Evolutionary conservation across 805 yeast genomes (phyloP).

Genomic region (Schizosaccharomyces osmophilus): DNA sequence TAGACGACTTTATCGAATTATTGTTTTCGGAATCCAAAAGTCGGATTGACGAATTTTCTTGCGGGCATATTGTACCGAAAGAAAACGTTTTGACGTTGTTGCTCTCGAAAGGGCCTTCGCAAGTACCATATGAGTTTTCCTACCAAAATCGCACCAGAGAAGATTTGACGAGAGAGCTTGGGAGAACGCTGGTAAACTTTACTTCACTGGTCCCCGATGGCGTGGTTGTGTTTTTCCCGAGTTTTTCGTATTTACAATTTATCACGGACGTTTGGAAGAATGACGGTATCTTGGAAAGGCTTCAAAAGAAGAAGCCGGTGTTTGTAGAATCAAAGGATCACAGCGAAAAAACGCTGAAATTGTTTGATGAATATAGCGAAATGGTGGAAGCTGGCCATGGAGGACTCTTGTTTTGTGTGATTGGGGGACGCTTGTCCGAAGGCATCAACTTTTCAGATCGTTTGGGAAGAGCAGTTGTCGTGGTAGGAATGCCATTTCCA

Average conservation of each 20-base stretch:
- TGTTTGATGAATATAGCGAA: slow-evolving; percentile 2
- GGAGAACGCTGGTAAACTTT: slow-evolving; percentile 23
- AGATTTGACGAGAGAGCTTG: slow-evolving; percentile 25
- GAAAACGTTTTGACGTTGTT: slow-evolving; percentile 40
- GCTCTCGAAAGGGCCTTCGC: slow-evolving; percentile 14
- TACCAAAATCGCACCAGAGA: slow-evolving; percentile 33
- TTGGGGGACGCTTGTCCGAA: slow-evolving; percentile 80
- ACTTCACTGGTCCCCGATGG: slow-evolving; percentile 38
- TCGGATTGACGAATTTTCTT: slow-evolving; percentile 31
- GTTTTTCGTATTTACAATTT: slow-evolving; percentile 45
- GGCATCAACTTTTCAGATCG: slow-evolving; percentile 80
- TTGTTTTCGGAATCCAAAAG: slow-evolving; percentile 33
- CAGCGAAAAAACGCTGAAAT: not conserved
- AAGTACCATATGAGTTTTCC: slow-evolving; percentile 33
- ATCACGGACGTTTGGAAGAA: slow-evolving; percentile 30
- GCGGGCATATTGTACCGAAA: slow-evolving; percentile 67
- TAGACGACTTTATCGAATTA: slow-evolving; percentile 36
- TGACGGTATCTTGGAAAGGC: slow-evolving; percentile 10
- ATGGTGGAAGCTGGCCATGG: slow-evolving; percentile 17
- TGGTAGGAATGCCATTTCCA: slow-evolving; percentile 80
- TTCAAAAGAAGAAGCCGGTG: slow-evolving; percentile 18
- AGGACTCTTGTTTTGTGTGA: slow-evolving; percentile 56
- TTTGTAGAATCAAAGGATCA: slow-evolving; percentile 2
- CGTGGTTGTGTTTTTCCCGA: slow-evolving; percentile 60
- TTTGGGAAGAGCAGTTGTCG: slow-evolving; percentile 63